These are phyloP conservation scores for Fusarium piperis DNA, from an alignment of 2,329 filamentous ascomycete species.

Conservation along the genomic window DNA sequence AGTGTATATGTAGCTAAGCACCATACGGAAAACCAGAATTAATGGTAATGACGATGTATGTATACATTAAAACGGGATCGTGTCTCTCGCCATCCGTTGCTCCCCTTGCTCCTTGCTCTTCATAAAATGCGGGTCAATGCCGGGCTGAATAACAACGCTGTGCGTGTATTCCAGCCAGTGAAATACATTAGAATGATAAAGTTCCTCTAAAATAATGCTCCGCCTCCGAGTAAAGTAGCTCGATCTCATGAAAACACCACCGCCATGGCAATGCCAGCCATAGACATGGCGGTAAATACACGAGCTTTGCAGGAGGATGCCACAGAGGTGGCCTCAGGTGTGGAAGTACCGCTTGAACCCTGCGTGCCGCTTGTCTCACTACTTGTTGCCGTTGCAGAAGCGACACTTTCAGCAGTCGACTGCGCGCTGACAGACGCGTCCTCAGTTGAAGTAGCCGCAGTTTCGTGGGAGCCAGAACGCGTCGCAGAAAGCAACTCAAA, in stretches of 20 bases:
- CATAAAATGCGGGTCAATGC: neutral
- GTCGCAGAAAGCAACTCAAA: slow-evolving; percentile 8
- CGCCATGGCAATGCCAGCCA: neutral
- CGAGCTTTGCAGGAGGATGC: neutral
- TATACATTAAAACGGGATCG: neutral
- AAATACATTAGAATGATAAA: neutral
- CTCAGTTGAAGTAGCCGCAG: neutral
- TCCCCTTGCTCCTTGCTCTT: neutral
- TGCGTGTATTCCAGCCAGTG: no score
- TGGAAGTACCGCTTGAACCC: neutral
- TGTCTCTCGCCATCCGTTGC: neutral
- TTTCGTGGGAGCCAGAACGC: neutral
- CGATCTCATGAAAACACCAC: neutral
- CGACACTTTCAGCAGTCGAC: neutral
- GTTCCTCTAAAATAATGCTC: neutral
- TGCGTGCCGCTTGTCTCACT: neutral
- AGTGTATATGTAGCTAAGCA: neutral
- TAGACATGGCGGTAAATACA: neutral
- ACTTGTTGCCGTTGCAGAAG: neutral
- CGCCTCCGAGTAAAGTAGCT: neutral
- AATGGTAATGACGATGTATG: neutral
- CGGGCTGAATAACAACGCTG: neutral
- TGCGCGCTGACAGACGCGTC: neutral
- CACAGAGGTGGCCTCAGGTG: neutral
- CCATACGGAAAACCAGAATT: neutral